Conservation (phyloP, 2,329 filamentous ascomycete genomes). For the Colletotrichum spinosum region DNA sequence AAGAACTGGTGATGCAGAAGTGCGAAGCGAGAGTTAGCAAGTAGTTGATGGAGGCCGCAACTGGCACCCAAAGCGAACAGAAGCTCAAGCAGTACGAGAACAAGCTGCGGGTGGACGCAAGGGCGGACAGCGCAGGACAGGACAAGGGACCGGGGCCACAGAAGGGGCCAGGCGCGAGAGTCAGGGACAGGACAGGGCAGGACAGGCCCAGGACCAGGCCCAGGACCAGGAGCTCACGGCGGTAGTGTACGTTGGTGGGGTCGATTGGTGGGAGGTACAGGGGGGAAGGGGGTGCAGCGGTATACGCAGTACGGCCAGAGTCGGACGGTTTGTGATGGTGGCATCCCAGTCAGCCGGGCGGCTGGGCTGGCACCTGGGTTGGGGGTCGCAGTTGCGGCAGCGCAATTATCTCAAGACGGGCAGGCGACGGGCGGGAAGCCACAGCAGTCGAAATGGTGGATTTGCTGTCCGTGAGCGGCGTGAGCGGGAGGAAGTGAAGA, state of each 20-base stretch:
- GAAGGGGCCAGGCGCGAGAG: constrained; percentile 28
- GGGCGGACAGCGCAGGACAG: constrained; percentile 7
- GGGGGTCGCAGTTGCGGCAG: too few relatives aligned
- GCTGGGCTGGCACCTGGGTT: constrained; percentile 12
- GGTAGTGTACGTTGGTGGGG: constrained; percentile 30
- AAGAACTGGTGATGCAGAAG: not conserved
- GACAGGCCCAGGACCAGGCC: constrained; percentile 22
- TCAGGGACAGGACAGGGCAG: constrained; percentile 22
- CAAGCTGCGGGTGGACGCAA: constrained; percentile 26
- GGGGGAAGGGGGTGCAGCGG: constrained; percentile 31
- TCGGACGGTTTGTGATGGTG: constrained; percentile 26
- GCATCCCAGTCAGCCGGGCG: constrained; percentile 35
- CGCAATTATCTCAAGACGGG: constrained; percentile 3
- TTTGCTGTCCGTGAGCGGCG: constrained; percentile 15
- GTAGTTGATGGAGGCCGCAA: constrained; percentile 28
- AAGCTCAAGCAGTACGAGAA: constrained; percentile 27
- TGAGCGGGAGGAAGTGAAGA: not conserved
- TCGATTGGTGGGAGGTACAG: constrained; percentile 35
- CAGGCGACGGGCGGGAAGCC: constrained; percentile 23
- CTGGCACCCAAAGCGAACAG: constrained; percentile 23
- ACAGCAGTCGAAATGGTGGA: constrained; percentile 13
- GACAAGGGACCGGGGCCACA: constrained; percentile 25
- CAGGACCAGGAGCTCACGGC: constrained; percentile 29
- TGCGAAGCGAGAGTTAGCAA: constrained; percentile 16
- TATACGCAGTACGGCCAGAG: constrained; percentile 10